Base-by-base conservation (phyloP, 108 stramenopile genomes). In the Pseudonitzschia pungens region DNA sequence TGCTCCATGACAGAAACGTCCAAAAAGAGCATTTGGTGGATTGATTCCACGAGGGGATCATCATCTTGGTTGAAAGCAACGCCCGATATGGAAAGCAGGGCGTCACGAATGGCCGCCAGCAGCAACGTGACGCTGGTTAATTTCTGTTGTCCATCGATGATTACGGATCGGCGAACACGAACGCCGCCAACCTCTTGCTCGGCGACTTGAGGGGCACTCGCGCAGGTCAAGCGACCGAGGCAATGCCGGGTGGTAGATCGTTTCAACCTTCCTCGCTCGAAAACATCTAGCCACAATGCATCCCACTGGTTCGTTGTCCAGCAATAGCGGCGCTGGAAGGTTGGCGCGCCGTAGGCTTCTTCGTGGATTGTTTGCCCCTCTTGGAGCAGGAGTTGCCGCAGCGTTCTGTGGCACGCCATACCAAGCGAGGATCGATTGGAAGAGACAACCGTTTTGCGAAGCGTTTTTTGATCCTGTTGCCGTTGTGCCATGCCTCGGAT, bases 321-420 rank as follows among this genome's bases (percentile, higher is more conserved):
- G 29, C 57, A 58, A 31, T 58, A 58, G 26, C 57, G 21, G 15
- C 57, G 57, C 29, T 58, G 57, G 24, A 58, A 58, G 29, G 28
- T 58, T 14, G 57, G 57, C 21, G 28, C 57, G 16, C 29, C 7
- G 57, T 58, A 58, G 26, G 24, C 57, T 7, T 9, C 7, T 24
- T 54, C 24, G 53, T 14, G 10, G 53, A n/a, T 54, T 54, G 53
- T 18, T 27, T 31, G 26, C 27, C 11, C 9, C 12, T 26, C 26
- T 31, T 27, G 57, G 57, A 58, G 28, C 29, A 58, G 28, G 28
- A 58, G 15, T 14, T 18, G 24, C 29, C 57, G 26, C 8, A 58
- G 57, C 8, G 57, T 58, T 27, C 57, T 21, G 16, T 26, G 26
- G 15, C 57, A 22, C 15, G 28, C 57, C 27, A 26, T 58, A 14